Evolutionary conservation across 1,139 yeast genomes (phyloP), one percentile per base, ranked within the genome.

Genomic region (Suhomyces bribrorum): DNA sequence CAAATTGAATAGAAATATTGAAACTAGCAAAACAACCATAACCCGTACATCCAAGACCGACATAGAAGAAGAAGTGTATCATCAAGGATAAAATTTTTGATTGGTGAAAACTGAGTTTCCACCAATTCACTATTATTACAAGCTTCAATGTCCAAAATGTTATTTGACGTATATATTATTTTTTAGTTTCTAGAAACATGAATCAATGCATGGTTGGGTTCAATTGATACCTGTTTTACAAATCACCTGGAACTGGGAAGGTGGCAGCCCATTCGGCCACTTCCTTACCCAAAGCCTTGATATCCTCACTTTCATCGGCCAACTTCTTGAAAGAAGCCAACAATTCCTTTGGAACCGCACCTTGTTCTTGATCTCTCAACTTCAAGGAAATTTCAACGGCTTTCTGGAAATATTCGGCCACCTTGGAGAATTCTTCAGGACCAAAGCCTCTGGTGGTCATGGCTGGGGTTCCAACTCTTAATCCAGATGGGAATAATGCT

Each of bases 381-480:
- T 71, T 73, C 41, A 74, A 62, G 14, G 90, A 75, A 46, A 84
- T 69, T 18, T 80, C 77, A 44, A 86, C 94, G 22, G 96, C 95
- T 52, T 69, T 70, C 59, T 85, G 84, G 61, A 90, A 83, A 71
- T 79, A 88, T 43, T 75, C 78, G 18, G 90, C 86, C 42, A 90
- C 92, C 59, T 79, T 75, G 48, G 73, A 80, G 55, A 90, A 90
- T 56, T 90, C 97, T 32, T 67, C 76, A 47, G 77, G 79, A 31
- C 85, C 83, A 56, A 90, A 84, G 20, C 97, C 97, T 74, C 97
- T 84, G 37, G 97, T 88, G 47, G 97, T 86, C 97, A 90, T 90
- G 43, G 97, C 97, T 42, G 97, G 97, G 31, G 97, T 87, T 53
- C 97, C 97, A 44, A 90, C 88, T 75, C 97, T 85, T 57, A 90